Evolutionary conservation across 768 basidiomycete genomes (phyloP).

Genomic region (Serendipita sp.): DNA sequence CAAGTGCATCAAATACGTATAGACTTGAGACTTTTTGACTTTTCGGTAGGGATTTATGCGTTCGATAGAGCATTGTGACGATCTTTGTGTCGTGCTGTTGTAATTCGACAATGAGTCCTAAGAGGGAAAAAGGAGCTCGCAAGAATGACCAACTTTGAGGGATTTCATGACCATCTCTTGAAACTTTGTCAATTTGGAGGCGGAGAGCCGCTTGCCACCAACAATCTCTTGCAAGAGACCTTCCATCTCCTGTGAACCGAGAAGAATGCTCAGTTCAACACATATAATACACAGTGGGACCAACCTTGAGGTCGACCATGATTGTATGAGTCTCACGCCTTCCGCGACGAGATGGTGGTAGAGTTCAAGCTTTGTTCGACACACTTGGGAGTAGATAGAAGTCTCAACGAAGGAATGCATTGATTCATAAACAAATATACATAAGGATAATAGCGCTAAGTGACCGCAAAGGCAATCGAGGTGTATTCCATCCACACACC

Average conservation of each 20-base stretch:
- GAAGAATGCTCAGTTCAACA: not conserved
- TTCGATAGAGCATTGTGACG: conserved; percentile 76
- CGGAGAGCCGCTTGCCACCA: conserved; percentile 66
- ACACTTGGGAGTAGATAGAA: not conserved
- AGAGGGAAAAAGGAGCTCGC: not conserved
- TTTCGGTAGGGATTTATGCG: conserved; percentile 62
- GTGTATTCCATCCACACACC: too few species aligned
- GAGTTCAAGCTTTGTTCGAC: not conserved
- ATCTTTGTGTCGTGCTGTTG: conserved; percentile 72
- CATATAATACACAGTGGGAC: not conserved
- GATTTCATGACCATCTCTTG: conserved; percentile 63
- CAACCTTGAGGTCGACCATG: not conserved
- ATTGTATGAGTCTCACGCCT: not conserved
- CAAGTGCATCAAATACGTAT: conserved; percentile 86
- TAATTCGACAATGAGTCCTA: not conserved
- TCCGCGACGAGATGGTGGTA: not conserved
- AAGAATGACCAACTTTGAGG: conserved; percentile 44
- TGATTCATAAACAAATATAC: not conserved
- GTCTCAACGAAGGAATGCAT: not conserved
- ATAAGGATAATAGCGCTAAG: not conserved
- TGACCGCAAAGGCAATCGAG: too few species aligned
- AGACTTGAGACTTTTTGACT: conserved; percentile 69
- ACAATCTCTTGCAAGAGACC: conserved; percentile 67
- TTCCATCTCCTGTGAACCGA: conserved; percentile 53
- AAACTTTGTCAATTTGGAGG: conserved; percentile 66